These are phyloP conservation scores for Phytophthora crassamura DNA, from an alignment of 352 stramenopile species.

Conservation along the genomic window DNA sequence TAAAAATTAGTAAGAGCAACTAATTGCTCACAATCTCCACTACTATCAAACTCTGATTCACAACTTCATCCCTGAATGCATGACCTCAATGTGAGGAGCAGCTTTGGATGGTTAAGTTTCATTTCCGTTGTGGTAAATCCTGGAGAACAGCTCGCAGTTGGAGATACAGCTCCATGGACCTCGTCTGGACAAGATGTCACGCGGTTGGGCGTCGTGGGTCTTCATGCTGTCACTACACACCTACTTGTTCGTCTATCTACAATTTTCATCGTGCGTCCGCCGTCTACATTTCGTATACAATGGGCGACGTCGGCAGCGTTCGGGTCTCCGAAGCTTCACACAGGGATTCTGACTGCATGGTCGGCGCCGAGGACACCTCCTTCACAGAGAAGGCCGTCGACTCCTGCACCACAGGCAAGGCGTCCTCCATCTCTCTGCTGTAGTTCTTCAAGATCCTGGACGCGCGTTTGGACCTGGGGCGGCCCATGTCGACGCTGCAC, in stretches of 20 bases:
- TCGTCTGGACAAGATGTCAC: no score
- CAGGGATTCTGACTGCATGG: slow-evolving; percentile 20
- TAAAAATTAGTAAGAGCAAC: no score
- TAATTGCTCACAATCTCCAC: no score
- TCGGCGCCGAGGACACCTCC: slow-evolving; percentile 10
- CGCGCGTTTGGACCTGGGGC: slow-evolving; percentile 69
- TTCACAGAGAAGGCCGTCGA: slow-evolving; percentile 16
- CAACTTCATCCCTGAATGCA: no score
- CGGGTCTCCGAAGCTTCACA: slow-evolving; percentile 18
- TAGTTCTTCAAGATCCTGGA: slow-evolving; percentile 50
- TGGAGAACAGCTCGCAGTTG: no score
- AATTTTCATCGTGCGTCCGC: background rate
- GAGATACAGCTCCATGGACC: no score
- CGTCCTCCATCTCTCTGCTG: slow-evolving; percentile 62
- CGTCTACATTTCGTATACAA: slow-evolving; percentile 37
- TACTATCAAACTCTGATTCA: no score
- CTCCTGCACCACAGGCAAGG: slow-evolving; percentile 46
- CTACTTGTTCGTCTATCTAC: slow-evolving; percentile 28
- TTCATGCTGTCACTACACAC: slow-evolving; percentile 12
- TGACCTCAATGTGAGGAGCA: no score
- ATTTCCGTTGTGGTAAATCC: no score
- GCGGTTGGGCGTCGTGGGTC: no score
- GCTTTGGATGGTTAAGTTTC: no score
- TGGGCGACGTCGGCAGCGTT: slow-evolving; percentile 24
- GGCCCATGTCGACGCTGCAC: slow-evolving; percentile 79